Conservation (phyloP, 345 rosid species). For the Eucalyptus sp. region DNA sequence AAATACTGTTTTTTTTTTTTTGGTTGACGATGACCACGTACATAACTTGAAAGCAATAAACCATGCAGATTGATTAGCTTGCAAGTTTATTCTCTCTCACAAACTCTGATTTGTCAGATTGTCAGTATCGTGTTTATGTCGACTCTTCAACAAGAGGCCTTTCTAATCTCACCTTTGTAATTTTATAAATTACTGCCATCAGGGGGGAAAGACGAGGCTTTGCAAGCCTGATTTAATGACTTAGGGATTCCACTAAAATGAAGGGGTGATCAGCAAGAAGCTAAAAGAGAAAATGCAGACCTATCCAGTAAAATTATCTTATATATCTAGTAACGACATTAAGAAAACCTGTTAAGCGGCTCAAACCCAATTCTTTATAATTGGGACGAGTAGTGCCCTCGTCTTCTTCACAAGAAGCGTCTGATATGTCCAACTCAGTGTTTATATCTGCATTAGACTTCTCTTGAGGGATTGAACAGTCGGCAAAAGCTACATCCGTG, state of each 20-base stretch:
- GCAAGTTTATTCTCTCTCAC: not conserved
- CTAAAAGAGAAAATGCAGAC: not conserved
- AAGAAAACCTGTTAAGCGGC: conserved; percentile 35
- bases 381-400: conserved; percentile 37
- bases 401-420: conserved; percentile 64
- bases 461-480: conserved; percentile 83
- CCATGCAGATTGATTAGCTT: not conserved
- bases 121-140: not conserved
- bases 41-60: not conserved
- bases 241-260: not conserved
- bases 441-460: conserved; percentile 90
- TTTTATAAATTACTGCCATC: not conserved
- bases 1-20: not conserved
- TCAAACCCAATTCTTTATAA: conserved; percentile 33
- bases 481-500: conserved; percentile 50
- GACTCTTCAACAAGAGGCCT: not conserved
- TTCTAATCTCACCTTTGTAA: not conserved
- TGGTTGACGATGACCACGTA: not conserved
- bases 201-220: not conserved
- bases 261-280: not conserved
- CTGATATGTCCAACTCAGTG: conserved; percentile 83
- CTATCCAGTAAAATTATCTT: not conserved
- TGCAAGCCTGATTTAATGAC: not conserved
- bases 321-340: not conserved
- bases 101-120: not conserved